phyloP scores from a whole-genome alignment of 1,284 basidiomycete genomes.

The Sanghuangporus weigelae region DNA sequence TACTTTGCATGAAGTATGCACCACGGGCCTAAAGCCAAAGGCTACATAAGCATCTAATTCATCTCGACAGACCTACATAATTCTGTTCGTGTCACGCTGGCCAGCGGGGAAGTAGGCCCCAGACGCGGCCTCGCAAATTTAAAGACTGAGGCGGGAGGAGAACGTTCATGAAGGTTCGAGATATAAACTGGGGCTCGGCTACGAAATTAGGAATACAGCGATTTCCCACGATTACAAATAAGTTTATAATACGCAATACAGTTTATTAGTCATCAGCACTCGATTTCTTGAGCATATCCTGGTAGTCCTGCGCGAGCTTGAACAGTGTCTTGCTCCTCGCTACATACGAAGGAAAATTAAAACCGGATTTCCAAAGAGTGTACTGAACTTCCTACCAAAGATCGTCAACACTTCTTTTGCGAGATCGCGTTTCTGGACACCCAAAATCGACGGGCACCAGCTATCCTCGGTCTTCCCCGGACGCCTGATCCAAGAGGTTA shows the following conservation, averaged over 20 bases:
- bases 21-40: too few relatives aligned
- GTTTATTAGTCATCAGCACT: slow-evolving; percentile 14
- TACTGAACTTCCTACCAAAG: slow-evolving; percentile 49
- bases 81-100: not conserved
- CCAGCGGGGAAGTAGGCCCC: not conserved
- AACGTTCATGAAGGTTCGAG: not conserved
- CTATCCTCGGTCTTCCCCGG: slow-evolving; percentile 51
- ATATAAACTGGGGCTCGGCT: not conserved
- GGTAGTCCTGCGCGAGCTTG: slow-evolving; percentile 30
- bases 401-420: slow-evolving; percentile 72
- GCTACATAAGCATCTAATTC: too few relatives aligned
- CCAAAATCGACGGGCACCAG: slow-evolving; percentile 66
- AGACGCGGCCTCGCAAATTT: not conserved
- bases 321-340: slow-evolving; percentile 27
- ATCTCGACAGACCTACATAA: not conserved
- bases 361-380: not conserved
- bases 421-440: slow-evolving; percentile 72
- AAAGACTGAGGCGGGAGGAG: not conserved
- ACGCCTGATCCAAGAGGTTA: slow-evolving; percentile 43
- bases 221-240: not conserved
- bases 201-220: not conserved
- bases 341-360: not conserved
- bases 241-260: not conserved
- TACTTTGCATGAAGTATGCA: too few relatives aligned
- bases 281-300: slow-evolving; percentile 26